phyloP scores from a whole-genome alignment of 176 grass and related monocot genomes.

The Oryza nivara region DNA sequence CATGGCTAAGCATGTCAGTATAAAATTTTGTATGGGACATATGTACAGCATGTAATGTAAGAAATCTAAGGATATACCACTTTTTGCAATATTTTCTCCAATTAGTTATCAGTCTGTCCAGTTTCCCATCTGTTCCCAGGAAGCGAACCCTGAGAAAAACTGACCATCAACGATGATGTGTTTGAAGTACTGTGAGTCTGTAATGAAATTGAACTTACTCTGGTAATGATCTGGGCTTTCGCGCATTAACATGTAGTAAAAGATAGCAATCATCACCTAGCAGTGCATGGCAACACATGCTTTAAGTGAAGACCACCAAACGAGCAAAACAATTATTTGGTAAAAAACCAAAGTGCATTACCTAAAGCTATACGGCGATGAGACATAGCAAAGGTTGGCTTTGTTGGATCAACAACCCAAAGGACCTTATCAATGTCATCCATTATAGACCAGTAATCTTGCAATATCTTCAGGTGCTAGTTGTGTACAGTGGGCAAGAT shows the following conservation, averaged over 20 bases:
- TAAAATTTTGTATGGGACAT: background rate
- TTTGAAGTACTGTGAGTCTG: conserved; percentile 6
- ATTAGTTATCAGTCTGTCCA: conserved; percentile 39
- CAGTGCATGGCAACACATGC: background rate
- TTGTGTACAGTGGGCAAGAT: conserved; percentile 33
- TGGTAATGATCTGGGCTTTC: conserved; percentile 46
- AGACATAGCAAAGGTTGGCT: conserved; percentile 49
- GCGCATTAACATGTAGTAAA: conserved; percentile 40
- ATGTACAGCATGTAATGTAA: background rate
- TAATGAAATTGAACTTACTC: conserved; percentile 45
- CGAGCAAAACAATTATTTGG: background rate
- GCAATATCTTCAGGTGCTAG: conserved; percentile 70
- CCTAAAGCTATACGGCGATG: conserved; percentile 61
- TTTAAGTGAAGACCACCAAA: background rate
- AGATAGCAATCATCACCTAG: conserved; percentile 48
- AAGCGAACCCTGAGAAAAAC: conserved; percentile 44
- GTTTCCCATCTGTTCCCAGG: conserved; percentile 45
- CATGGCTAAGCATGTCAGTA: background rate
- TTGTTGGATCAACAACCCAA: conserved; percentile 64
- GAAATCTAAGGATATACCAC: conserved; percentile 35
- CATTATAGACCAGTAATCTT: conserved; percentile 71
- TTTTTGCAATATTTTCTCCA: conserved; percentile 49
- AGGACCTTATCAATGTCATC: conserved; percentile 78
- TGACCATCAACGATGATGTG: background rate
- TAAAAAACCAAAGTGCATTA: conserved; percentile 23